Base-by-base conservation (phyloP, 1,284 basidiomycete species). In the Rhodotorula mucilaginosa region DNA sequence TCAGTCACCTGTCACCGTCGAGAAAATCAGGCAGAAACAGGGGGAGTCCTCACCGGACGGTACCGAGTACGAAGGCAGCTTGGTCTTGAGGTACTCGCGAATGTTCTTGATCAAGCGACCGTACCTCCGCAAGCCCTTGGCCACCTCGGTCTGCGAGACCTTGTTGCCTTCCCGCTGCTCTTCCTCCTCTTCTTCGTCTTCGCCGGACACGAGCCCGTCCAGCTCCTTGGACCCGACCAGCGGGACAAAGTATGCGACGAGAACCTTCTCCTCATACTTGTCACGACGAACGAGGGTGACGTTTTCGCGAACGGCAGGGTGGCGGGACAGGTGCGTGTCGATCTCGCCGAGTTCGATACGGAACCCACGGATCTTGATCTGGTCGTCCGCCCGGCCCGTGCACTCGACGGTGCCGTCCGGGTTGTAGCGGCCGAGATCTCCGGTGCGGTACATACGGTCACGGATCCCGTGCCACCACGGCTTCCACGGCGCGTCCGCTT, bases 301-400 rank as follows among this genome's bases (percentile, higher is more conserved):
- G 79, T 99, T 99, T 84, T 98, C 97, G 18, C 96, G 86, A 4
- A 99, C 89, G 29, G 93, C 87, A 10, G 93, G 91, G 81, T 99
- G 96, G 79, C 94, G 89, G 77, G 91, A 93, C 54, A 99, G 87
- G 82, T 97, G 90, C 1, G 93, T 97, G 81, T 99, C 97, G 77
- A 99, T 98, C 83, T 99, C 97, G 26, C 96, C 96, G 10, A 99
- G 87, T 83, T 99, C 97, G 80, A 99, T 99, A 49, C 97, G 87
- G 89, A 99, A 99, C 12, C 97, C 97, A 73, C 97, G 92, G 81
- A 99, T 99, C 85, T 99, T 99, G 83, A 99, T 93, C 81, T 99
- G 97, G 80, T 99, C 97, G 80, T 99, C 97, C 7, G 95, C 95
- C 62, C 97, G 89, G 16, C 97, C 97, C 0, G 93, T 96, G 82